Evolutionary conservation across 2,329 filamentous ascomycete genomes (phyloP).

Genomic region (Xylariaceae sp.): DNA sequence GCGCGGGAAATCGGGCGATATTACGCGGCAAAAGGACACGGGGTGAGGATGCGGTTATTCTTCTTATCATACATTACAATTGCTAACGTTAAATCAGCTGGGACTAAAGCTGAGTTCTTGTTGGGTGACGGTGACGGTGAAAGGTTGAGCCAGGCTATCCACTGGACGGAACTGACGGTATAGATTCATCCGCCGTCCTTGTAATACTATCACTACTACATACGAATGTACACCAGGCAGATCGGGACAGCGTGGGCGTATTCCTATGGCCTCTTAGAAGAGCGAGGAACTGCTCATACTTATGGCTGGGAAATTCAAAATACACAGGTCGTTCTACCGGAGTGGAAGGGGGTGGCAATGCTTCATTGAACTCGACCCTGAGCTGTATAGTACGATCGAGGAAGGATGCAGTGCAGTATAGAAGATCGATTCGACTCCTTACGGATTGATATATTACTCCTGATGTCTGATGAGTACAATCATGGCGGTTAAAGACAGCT

Average conservation of each 20-base stretch:
- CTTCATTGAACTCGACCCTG: background rate
- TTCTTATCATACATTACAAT: background rate
- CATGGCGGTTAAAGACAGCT: background rate
- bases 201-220: slow-evolving; percentile 28
- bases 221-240: slow-evolving; percentile 28
- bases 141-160: background rate
- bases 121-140: too few relatives aligned
- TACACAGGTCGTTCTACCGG: too few relatives aligned
- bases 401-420: slow-evolving; percentile 1
- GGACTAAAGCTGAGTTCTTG: slow-evolving; percentile 40
- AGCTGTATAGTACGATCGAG: background rate
- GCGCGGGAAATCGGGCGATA: slow-evolving; percentile 67
- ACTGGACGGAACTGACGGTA: background rate
- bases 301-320: too few relatives aligned
- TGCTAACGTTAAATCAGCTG: slow-evolving; percentile 30
- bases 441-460: background rate
- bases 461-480: background rate
- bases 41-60: slow-evolving; percentile 60
- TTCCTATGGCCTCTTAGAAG: slow-evolving; percentile 15
- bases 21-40: slow-evolving; percentile 78
- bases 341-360: background rate
- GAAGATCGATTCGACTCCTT: slow-evolving; percentile 7
- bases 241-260: background rate
- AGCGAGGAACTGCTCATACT: slow-evolving; percentile 17
- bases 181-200: slow-evolving; percentile 16